A percentile compares a stretch with the other conserved stretches of the same genome.
Conservation (phyloP, 2,329 filamentous ascomycete species). For the Aciculosporium take region DNA sequence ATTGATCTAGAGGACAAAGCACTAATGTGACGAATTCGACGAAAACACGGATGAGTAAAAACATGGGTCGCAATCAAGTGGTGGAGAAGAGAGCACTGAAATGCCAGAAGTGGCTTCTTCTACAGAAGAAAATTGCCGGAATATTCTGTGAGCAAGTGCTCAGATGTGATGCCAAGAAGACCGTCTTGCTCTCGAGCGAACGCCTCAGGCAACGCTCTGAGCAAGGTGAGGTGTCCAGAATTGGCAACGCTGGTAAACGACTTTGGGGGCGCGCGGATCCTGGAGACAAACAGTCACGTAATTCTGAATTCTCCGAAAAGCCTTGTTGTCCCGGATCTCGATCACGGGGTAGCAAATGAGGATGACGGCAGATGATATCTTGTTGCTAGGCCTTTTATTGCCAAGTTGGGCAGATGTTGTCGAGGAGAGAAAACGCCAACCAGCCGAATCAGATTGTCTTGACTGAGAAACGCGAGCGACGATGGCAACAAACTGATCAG, state of each 20-base stretch:
- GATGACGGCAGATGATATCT: conserved; percentile 1
- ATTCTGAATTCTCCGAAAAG: background rate
- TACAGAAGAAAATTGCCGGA: background rate
- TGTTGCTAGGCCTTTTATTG: background rate
- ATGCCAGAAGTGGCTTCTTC: background rate
- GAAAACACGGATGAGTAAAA: background rate
- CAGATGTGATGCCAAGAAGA: background rate
- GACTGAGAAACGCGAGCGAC: no score
- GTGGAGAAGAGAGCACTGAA: no score
- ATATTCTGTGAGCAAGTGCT: background rate
- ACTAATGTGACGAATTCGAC: background rate
- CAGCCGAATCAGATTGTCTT: background rate
- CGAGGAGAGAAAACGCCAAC: background rate
- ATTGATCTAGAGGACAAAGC: background rate
- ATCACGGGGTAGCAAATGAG: background rate
- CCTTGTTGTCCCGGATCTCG: background rate
- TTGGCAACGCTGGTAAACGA: background rate
- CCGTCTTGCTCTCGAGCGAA: background rate
- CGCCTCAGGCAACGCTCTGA: background rate
- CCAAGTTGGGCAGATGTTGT: background rate
- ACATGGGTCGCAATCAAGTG: background rate
- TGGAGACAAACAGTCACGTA: background rate
- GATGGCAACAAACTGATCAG: background rate
- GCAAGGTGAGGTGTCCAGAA: background rate
- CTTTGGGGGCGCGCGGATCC: background rate